Base-by-base conservation (phyloP, 2,329 filamentous ascomycete species). In the Trichophyton benhamiae region DNA sequence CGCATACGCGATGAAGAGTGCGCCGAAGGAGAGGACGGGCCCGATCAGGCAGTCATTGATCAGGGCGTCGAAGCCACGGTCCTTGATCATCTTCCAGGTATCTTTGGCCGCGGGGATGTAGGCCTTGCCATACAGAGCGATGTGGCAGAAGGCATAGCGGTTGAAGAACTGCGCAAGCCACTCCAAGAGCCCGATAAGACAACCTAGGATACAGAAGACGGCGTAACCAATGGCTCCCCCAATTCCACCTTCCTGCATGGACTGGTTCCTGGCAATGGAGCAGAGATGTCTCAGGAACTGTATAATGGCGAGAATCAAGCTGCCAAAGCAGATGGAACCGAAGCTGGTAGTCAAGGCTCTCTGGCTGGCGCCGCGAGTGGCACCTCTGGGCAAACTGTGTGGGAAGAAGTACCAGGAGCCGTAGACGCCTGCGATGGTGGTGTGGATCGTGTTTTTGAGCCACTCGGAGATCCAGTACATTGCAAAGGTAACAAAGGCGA, bases 401-500 rank as follows among this genome's bases (percentile, higher is more conserved):
- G 84, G 82, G 62, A 80, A 76, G 72, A 95, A 96, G 77, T 95
- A 97, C 92, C 92, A 97, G 0, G 87, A 87, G 0, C 90, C 91
- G 68, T 95, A 96, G 0, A 96, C 86, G 0, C 92, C 91, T 0
- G 90, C 88, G 62, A 96, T 87, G 25, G 85, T 91, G 1, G 87
- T 87, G 71, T 97, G 91, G 55, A 96, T 89, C 0, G 89, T 91
- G 75, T 95, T 96, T 78, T 96, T 96, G 67, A 96, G 77, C 82
- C 88, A 92, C 72, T 97, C 92, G 1, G 88, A 87, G 65, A 96
- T 86, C 92, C 92, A 97, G 76, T 95, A 96, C 75, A 86, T 89
- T 60, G 91, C 87, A 69, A 97, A 96, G 0, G 91, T 95, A 66
- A 91, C 82, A 72, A 95, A 96, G 17, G 87, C 88, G 3, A 95